phyloP scores from a whole-genome alignment of 2,329 filamentous ascomycete species.

The Sarocladiaceae sp. region DNA sequence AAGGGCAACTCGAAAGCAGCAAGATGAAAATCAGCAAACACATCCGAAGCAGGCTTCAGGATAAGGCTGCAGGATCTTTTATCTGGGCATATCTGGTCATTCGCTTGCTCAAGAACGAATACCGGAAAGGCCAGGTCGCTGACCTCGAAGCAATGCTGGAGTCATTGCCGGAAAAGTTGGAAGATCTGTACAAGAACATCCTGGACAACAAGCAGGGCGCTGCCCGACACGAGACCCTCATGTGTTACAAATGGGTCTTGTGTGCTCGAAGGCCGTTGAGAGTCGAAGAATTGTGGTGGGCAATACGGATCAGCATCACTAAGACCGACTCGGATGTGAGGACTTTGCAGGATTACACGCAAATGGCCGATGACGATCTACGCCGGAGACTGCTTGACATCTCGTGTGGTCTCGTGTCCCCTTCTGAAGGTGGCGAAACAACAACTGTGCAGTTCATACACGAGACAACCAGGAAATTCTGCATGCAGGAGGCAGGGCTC shows the following conservation, averaged over 20 bases:
- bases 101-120: slow-evolving; percentile 30
- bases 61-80: slow-evolving; percentile 35
- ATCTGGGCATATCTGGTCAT: slow-evolving; percentile 36
- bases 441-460: neutral
- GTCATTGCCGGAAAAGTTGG: neutral
- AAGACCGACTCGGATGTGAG: neutral
- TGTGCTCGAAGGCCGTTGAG: neutral
- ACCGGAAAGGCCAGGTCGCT: slow-evolving; percentile 18
- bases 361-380: neutral
- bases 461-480: slow-evolving; percentile 1
- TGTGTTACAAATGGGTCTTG: neutral
- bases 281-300: neutral
- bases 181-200: neutral
- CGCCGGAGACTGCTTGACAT: neutral
- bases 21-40: neutral
- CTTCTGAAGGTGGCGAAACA: neutral
- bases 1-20: slow-evolving; percentile 21
- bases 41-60: slow-evolving; percentile 19
- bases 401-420: neutral
- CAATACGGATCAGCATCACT: neutral
- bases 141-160: neutral
- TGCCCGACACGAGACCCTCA: neutral
- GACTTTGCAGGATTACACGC: neutral
- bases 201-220: neutral
- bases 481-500: neutral